phyloP scores from a whole-genome alignment of 2,329 filamentous ascomycete genomes.

The Pezicula rhizophila region DNA sequence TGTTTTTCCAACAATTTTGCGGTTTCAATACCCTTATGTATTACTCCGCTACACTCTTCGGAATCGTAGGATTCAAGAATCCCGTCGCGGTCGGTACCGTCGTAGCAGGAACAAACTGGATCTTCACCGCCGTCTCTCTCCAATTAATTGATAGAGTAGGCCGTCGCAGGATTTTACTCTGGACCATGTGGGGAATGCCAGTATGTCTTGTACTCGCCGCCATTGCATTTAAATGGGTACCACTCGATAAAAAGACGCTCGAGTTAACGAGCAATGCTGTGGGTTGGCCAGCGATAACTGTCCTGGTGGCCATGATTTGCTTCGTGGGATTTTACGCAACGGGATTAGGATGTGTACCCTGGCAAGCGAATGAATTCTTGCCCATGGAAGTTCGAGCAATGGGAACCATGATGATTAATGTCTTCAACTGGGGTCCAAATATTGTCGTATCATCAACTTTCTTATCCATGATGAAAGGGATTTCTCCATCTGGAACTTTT shows the following conservation, averaged over 20 bases:
- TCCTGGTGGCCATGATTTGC: conserved; percentile 9
- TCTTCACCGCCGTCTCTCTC: conserved; percentile 42
- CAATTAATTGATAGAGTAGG: conserved; percentile 39
- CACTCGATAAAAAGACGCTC: conserved; percentile 31
- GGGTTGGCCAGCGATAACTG: conserved; percentile 3
- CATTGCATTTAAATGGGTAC: conserved; percentile 39
- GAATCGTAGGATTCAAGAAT: conserved; percentile 42
- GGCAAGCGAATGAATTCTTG: conserved; percentile 41
- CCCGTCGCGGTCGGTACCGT: conserved; percentile 39
- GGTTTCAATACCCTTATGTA: conserved; percentile 40
- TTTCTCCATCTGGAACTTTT: conserved; percentile 41
- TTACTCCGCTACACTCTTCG: conserved; percentile 34
- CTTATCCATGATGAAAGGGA: conserved; percentile 41
- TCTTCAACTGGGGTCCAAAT: conserved; percentile 40
- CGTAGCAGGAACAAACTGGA: conserved; percentile 38
- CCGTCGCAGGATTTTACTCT: conserved; percentile 38
- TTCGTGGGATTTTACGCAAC: conserved; percentile 34
- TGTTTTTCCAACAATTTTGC: conserved; percentile 41
- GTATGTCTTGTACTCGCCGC: conserved; percentile 38
- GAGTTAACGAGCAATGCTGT: conserved; percentile 27
- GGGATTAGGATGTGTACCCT: conserved; percentile 39
- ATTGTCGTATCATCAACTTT: conserved; percentile 45
- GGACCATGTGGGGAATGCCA: conserved; percentile 38
- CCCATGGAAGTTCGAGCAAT: conserved; percentile 41
- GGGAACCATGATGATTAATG: conserved; percentile 42